A percentile compares a stretch with the other conserved stretches of the same genome.
Evolutionary conservation across 768 basidiomycete species (phyloP).

Genomic region (Ephemerocybe angulata): DNA sequence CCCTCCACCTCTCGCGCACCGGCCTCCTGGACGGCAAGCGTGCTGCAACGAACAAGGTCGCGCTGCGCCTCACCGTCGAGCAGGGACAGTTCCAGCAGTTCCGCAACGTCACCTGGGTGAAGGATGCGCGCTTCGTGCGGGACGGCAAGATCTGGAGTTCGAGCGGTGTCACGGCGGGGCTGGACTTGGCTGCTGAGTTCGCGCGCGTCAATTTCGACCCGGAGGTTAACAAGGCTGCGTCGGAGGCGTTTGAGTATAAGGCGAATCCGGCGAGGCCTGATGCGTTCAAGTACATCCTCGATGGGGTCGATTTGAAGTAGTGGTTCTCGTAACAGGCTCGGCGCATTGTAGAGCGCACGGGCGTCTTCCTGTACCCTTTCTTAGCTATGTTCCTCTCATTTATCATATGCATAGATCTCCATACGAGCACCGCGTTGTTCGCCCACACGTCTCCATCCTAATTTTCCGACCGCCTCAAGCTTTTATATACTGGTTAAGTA

Average conservation of each 20-base stretch:
- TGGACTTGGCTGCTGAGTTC: conserved; percentile 28
- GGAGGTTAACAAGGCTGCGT: conserved; percentile 16
- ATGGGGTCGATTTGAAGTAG: conserved; percentile 19
- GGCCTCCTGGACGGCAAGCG: conserved; percentile 22
- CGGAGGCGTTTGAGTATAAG: conserved; percentile 20
- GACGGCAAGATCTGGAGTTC: conserved; percentile 29
- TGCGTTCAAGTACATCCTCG: conserved; percentile 20
- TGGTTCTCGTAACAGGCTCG: too few relatives aligned
- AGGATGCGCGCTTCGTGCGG: conserved; percentile 22
- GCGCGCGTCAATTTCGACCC: conserved; percentile 21
- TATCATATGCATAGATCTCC: too few relatives aligned
- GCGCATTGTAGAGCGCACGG: too few relatives aligned
- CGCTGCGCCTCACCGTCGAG: conserved; percentile 8
- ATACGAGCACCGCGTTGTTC: too few relatives aligned
- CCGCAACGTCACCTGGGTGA: conserved; percentile 26
- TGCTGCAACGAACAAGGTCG: conserved; percentile 22
- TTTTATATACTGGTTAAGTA: too few relatives aligned
- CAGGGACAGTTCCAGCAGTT: conserved; percentile 10
- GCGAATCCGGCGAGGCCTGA: conserved; percentile 26
- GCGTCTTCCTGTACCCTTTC: too few relatives aligned
- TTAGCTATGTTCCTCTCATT: too few relatives aligned
- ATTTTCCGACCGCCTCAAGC: too few relatives aligned
- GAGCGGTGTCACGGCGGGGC: conserved; percentile 22
- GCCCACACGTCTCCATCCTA: too few relatives aligned
- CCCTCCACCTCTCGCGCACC: conserved; percentile 17